Evolutionary conservation across 108 stramenopile genomes (phyloP).

Genomic region (Cylindrotheca closterium): DNA sequence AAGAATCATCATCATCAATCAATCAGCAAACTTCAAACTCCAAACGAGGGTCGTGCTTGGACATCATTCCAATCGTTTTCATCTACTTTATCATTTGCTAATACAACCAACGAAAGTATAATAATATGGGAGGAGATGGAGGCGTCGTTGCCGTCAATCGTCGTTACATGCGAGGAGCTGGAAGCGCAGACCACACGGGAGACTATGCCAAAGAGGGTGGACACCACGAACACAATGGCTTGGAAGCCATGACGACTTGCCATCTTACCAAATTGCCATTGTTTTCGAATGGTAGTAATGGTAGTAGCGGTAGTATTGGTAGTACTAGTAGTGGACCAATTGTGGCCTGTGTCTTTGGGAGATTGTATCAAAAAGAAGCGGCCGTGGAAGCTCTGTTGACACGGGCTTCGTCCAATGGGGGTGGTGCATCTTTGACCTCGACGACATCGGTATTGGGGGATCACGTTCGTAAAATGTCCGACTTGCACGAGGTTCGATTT

Average conservation of each 20-base stretch:
- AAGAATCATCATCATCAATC: too few relatives aligned
- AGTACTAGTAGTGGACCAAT: constrained; percentile 26
- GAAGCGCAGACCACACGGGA: constrained; percentile 70
- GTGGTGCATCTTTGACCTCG: background rate
- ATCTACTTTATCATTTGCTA: too few relatives aligned
- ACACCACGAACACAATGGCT: constrained; percentile 30
- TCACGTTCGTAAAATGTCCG: constrained; percentile 69
- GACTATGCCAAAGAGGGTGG: constrained; percentile 31
- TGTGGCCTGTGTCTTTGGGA: constrained; percentile 72
- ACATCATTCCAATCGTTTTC: too few relatives aligned
- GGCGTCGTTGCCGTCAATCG: constrained; percentile 81
- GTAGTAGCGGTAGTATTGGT: background rate
- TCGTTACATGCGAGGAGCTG: constrained; percentile 80
- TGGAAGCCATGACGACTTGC: constrained; percentile 57
- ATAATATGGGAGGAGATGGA: constrained; percentile 94
- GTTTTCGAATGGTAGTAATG: constrained; percentile 9
- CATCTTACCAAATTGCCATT: constrained; percentile 50
- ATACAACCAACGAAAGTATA: too few relatives aligned
- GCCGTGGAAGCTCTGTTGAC: constrained; percentile 70
- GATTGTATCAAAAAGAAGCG: constrained; percentile 73
- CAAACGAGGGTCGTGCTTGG: too few relatives aligned
- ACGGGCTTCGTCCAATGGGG: background rate
- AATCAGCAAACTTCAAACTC: too few relatives aligned
- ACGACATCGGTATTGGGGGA: constrained; percentile 18
- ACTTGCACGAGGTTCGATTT: constrained; percentile 69